These are phyloP conservation scores for Vitis rupestris DNA, from an alignment of 164 flowering plant species.

Conservation along the genomic window DNA sequence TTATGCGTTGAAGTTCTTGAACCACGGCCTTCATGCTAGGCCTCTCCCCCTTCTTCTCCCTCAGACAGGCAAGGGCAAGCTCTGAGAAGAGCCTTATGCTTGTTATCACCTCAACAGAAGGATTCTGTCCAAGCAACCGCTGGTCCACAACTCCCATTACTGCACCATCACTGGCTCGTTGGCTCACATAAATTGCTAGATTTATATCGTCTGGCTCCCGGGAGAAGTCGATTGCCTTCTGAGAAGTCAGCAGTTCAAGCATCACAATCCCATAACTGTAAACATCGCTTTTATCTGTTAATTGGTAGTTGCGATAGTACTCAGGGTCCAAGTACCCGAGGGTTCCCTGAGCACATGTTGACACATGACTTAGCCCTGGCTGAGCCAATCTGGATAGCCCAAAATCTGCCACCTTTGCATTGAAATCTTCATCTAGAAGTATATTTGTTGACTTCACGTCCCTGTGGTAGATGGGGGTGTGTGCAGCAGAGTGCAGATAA, in stretches of 20 bases:
- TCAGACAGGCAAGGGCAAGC: slow-evolving; percentile 55
- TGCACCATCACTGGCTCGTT: slow-evolving; percentile 25
- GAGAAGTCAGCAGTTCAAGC: slow-evolving; percentile 63
- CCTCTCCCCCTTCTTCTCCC: slow-evolving; percentile 60
- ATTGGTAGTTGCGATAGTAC: slow-evolving; percentile 56
- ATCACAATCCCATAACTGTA: slow-evolving; percentile 72
- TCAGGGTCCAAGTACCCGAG: slow-evolving; percentile 77
- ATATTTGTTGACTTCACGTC: slow-evolving; percentile 74
- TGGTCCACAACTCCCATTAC: slow-evolving; percentile 49
- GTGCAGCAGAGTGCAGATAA: slow-evolving; percentile 62
- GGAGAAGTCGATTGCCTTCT: slow-evolving; percentile 58
- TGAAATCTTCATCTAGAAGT: slow-evolving; percentile 53
- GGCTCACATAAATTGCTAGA: slow-evolving; percentile 43
- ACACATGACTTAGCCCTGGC: slow-evolving; percentile 60
- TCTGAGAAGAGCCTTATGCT: slow-evolving; percentile 35
- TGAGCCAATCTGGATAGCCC: slow-evolving; percentile 63
- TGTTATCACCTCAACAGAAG: slow-evolving; percentile 15
- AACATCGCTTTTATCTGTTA: slow-evolving; percentile 76
- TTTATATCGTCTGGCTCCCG: slow-evolving; percentile 53
- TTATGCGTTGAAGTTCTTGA: slow-evolving; percentile 42
- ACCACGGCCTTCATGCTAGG: slow-evolving; percentile 64
- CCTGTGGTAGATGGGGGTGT: slow-evolving; percentile 64
- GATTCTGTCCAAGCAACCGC: slow-evolving; percentile 22
- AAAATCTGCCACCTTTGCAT: slow-evolving; percentile 67
- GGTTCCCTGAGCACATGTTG: slow-evolving; percentile 79